Evolutionary conservation across 176 grass and related monocot species (phyloP), one percentile per base, ranked within the genome.

Genomic region (Oryza glumipatula): DNA sequence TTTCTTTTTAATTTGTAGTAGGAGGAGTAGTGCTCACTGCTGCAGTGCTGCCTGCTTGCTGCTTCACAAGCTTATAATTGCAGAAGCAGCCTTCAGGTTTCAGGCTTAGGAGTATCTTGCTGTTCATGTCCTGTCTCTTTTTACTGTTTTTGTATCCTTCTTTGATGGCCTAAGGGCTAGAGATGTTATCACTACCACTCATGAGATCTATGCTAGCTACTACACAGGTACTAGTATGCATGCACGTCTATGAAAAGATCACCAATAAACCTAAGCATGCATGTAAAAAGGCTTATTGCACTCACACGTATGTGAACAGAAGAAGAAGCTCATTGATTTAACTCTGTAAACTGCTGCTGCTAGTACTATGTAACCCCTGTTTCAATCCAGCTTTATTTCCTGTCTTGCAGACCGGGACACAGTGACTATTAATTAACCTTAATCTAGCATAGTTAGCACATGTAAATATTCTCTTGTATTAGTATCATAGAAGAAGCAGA

Each of bases 61-160:
- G 82, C 84, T 73, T 83, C 89, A 80, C 74, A 88, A 83, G 56
- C 80, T 75, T 83, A 80, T 87, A 84, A 84, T 83, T 41, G 51
- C 76, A 91, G 76, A 45, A 90, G 80, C 76, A 87, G 81, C 43
- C 70, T 83, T 90, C 79, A 63, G 35, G 35, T 26, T 26, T 70
- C 35, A 78, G 80, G 44, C 81, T 76, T 38, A 67, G 77, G 60
- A 76, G 89, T 76, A 91, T 91, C 89, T 91, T 70, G 22, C 70
- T 84, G 89, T 88, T 84, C 76, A 84, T 88, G 76, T 76, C 54
- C 85, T 76, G 81, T 70, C 85, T 81, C 80, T 83, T 91, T 91
- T 91, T 77, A 80, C 76, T 84, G 89, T 81, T 76, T 76, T 84
- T 84, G 81, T 88, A 84, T 84, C 64, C 80, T 87, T 84, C 32